Base-by-base conservation (phyloP, 2,329 filamentous ascomycete species). In the Aphanoascus verrucosus region DNA sequence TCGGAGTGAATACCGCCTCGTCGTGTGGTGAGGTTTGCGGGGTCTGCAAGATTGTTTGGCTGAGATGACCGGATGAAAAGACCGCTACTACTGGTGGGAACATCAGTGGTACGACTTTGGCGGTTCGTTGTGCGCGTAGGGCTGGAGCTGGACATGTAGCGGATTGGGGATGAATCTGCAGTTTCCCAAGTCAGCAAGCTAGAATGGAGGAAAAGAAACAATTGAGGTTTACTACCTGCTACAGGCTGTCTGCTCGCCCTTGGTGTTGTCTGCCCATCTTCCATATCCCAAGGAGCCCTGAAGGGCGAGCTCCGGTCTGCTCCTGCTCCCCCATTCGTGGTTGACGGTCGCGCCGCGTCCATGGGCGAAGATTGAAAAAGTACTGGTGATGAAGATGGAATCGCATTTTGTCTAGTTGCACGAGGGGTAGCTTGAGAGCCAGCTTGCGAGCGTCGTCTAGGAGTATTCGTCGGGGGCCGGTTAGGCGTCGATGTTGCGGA, bases 1-100 rank as follows among this genome's bases (percentile, higher is more conserved):
- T 94, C 88, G 0, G 88, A 91, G 65, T 94, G 82, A 62, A 97
- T 87, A 65, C 96, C 91, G 62, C 87, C 87, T 63, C 91, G 83
- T 64, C 86, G 81, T 49, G 83, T 80, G 54, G 79, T 78, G 28
- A 77, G 77, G 42, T 70, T 59, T 5, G 72, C 69, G 55, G 75
- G 74, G n/a, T 74, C 72, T n/a, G 72, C 72, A 20, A 74, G 72
- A 34, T 69, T 70, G 43, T 77, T 76, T 0, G 78, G 74, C 48
- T 78, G 66, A 42, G 77, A 73, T 55, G 84, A 78, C 62, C 85
- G 76, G 34, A 96, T 84, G 65, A 97, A 97, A 31, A 97, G 77
- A 4, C 83, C 86, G 64, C 89, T 95, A 72, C 84, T 88, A 65
- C 88, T 88, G 67, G 86, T 94, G 61, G 81, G 81, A 57, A 88